A percentile compares a stretch with the other conserved stretches of the same genome.
These are phyloP conservation scores for Penstemon davidsonii DNA, from an alignment of 257 asterid genomes.

Conservation along the genomic window DNA sequence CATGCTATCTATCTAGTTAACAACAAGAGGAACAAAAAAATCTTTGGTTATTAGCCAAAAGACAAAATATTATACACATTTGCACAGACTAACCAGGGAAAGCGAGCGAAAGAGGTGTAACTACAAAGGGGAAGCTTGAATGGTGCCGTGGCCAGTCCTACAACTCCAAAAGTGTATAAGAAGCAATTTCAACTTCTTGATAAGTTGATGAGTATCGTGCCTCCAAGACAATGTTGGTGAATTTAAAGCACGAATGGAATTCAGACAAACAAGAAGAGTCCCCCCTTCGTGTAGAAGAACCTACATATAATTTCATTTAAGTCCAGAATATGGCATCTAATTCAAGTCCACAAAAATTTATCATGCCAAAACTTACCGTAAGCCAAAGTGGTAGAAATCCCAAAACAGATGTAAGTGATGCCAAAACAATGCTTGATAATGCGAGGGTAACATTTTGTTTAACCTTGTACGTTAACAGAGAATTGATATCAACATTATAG, in stretches of 20 bases:
- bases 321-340: background rate
- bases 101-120: background rate
- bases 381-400: constrained; percentile 94
- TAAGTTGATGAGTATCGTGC: constrained; percentile 46
- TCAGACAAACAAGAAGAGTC: constrained; percentile 86
- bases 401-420: constrained; percentile 89
- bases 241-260: constrained; percentile 87
- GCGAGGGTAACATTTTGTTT: constrained; percentile 95
- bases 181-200: constrained; percentile 38
- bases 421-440: constrained; percentile 79
- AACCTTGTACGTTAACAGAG: constrained; percentile 44
- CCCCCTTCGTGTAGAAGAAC: constrained; percentile 98
- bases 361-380: constrained; percentile 50
- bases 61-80: constrained; percentile 32
- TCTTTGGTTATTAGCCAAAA: background rate
- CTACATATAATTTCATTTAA: constrained; percentile 36
- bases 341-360: background rate
- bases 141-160: constrained; percentile 35
- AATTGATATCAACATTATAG: constrained; percentile 15
- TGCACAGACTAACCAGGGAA: background rate
- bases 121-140: constrained; percentile 41
- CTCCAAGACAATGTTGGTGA: constrained; percentile 82
- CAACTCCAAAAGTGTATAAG: constrained; percentile 24
- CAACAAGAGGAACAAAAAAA: background rate
- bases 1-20: background rate